Evolutionary conservation across 2,329 filamentous ascomycete species (phyloP), one percentile per base, ranked within the genome.

Genomic region (Dactylellina cionopaga): DNA sequence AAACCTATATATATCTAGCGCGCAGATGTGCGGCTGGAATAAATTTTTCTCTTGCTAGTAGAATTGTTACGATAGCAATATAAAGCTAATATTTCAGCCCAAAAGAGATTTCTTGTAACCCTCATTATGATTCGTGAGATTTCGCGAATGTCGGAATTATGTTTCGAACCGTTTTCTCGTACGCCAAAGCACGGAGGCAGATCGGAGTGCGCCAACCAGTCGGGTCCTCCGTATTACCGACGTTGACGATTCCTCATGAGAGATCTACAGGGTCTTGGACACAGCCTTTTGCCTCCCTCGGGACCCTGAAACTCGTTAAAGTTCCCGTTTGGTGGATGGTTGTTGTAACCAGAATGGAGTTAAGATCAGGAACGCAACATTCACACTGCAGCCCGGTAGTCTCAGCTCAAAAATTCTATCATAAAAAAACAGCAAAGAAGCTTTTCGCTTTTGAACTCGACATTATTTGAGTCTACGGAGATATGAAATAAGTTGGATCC

Each of bases 111-210:
- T n/a, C n/a, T n/a, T n/a, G n/a, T 41, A 41, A 62, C 58, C 5
- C 17, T 6, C 31, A 37, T 24, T 19, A 11, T 29, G 17, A 29
- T 64, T 29, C 49, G 47, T 9, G 41, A 49, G 25, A 9, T 55
- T 56, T 56, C 60, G 60, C 49, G 35, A 41, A 55, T 9, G 31
- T 65, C 62, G 62, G 62, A 66, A 66, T 11, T 15, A 24, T 10
- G 5, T 10, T 41, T 41, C n/a, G 37, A 5, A 15, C 37, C 17
- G 19, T 13, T 25, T 19, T 33, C 24, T 19, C 13, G 29, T 3
- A 13, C n/a, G 27, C 29, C 19, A 24, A 10, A 17, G 29, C 59
- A n/a, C 59, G 17, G 19, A 24, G 29, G 22, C 31, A 49, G 41
- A 60, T 54, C n/a, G 15, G 47, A 5, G 47, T 6, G 5, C 43